These are phyloP conservation scores for Russula sp. DNA, from an alignment of 768 basidiomycete species.

Conservation along the genomic window DNA sequence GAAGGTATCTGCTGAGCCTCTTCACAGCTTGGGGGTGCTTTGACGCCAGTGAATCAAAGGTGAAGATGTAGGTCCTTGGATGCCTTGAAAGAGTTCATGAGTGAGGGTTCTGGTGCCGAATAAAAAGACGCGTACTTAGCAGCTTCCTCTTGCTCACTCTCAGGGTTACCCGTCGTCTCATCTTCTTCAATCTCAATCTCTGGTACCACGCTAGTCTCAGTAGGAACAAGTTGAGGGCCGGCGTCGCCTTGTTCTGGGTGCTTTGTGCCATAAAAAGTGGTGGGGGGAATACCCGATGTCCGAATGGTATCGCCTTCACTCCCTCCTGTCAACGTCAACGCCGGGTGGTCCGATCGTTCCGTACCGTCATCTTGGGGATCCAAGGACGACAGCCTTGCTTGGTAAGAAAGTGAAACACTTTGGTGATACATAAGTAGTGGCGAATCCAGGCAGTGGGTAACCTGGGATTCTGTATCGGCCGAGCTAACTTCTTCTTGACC, in stretches of 20 bases:
- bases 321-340: not conserved
- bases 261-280: constrained; percentile 11
- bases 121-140: not conserved
- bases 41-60: constrained; percentile 80
- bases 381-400: not conserved
- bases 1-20: constrained; percentile 59
- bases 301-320: not conserved
- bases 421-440: constrained; percentile 7
- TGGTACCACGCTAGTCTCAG: not conserved
- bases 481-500: not conserved
- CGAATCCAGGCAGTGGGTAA: not conserved
- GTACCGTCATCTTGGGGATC: not conserved
- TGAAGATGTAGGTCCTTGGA: constrained; percentile 57
- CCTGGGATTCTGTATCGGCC: not conserved
- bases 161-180: not conserved
- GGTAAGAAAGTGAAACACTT: not conserved
- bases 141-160: constrained; percentile 14
- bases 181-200: constrained; percentile 11
- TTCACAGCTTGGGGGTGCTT: constrained; percentile 60
- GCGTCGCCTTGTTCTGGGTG: not conserved
- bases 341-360: not conserved
- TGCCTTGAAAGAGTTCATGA: constrained; percentile 34
- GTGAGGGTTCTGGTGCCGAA: not conserved
- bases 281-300: constrained; percentile 4
- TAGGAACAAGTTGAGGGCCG: not conserved